Evolutionary conservation across 2,329 filamentous ascomycete species (phyloP).

Genomic region (Exophiala oligosperma): DNA sequence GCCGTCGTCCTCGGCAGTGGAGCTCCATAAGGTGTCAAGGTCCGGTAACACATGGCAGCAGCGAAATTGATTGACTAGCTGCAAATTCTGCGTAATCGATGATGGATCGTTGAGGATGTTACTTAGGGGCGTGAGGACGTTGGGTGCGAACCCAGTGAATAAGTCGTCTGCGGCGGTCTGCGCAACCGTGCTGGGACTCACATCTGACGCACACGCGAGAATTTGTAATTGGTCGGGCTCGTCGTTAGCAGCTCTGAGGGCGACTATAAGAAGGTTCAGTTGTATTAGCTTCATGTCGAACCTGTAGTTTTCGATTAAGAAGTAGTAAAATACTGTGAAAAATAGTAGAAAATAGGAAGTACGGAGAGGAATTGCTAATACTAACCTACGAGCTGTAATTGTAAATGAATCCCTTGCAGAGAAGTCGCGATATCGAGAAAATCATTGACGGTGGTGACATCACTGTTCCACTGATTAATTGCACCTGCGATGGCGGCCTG

Average conservation of each 20-base stretch:
- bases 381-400: background rate
- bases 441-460: constrained; percentile 14
- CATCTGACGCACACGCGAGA: constrained; percentile 7
- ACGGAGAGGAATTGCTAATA: background rate
- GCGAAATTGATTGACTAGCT: constrained; percentile 14
- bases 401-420: background rate
- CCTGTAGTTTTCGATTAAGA: background rate
- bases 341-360: background rate
- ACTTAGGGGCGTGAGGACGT: constrained; percentile 7
- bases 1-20: constrained; percentile 12
- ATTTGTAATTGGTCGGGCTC: constrained; percentile 13
- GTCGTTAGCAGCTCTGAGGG: constrained; percentile 6
- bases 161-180: constrained; percentile 11
- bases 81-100: background rate
- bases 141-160: constrained; percentile 4
- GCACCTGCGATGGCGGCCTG: constrained; percentile 4
- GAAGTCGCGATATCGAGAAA: constrained; percentile 10
- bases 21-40: constrained; percentile 8
- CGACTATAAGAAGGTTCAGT: background rate
- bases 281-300: background rate
- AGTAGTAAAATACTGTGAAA: background rate
- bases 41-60: constrained; percentile 15
- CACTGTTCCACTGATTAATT: constrained; percentile 16
- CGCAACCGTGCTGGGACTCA: background rate
- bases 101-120: constrained; percentile 7